Conservation (phyloP, 768 basidiomycete species). For the Mycena indigotica region DNA sequence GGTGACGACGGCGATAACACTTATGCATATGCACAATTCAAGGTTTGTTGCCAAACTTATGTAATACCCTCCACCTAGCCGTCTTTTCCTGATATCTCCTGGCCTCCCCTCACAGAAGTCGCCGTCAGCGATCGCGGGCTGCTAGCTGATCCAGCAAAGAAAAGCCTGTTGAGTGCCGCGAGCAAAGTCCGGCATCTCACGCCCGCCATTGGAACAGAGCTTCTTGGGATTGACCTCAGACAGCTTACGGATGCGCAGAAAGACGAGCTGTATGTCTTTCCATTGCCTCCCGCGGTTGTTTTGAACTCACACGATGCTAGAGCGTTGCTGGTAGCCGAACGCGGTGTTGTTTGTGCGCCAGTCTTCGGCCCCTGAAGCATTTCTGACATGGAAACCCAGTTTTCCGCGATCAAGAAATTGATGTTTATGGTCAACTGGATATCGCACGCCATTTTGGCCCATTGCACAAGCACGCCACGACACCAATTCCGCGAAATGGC, state of each 20-base stretch:
- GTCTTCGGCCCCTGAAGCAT: neutral
- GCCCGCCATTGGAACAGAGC: constrained; percentile 74
- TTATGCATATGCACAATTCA: constrained; percentile 62
- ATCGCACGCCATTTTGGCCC: constrained; percentile 72
- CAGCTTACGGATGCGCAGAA: constrained; percentile 69
- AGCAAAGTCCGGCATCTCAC: constrained; percentile 69
- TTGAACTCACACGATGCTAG: constrained; percentile 37
- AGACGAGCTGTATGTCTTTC: constrained; percentile 66
- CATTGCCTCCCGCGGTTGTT: neutral
- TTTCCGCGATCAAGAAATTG: constrained; percentile 59
- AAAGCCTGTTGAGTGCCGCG: constrained; percentile 62
- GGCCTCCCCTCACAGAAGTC: constrained; percentile 62
- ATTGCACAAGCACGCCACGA: constrained; percentile 83
- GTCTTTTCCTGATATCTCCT: constrained; percentile 60
- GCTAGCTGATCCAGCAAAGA: constrained; percentile 72
- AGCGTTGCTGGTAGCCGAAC: constrained; percentile 72
- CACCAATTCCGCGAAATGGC: constrained; percentile 72
- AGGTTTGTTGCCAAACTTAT: constrained; percentile 39
- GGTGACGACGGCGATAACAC: constrained; percentile 50
- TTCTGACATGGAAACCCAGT: neutral
- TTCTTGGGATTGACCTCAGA: constrained; percentile 71
- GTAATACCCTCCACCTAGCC: constrained; percentile 45
- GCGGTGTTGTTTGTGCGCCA: constrained; percentile 72
- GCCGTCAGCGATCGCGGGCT: constrained; percentile 67
- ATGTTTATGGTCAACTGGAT: constrained; percentile 70